Conservation (phyloP, 2,329 filamentous ascomycete species). For the Corinectria fuckeliana region DNA sequence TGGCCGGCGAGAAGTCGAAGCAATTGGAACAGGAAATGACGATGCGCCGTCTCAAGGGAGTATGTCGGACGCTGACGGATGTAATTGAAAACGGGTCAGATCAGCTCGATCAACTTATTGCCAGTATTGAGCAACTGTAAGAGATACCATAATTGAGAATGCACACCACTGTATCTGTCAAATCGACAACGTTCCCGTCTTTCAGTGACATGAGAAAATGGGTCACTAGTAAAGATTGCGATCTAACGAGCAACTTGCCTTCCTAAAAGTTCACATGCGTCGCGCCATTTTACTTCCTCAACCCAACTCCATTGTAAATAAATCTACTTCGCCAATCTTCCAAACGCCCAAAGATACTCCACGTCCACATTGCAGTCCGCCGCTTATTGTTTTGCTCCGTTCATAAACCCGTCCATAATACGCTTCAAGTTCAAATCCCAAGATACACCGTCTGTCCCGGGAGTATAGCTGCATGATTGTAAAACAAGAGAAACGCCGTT, state of each 20-base stretch:
- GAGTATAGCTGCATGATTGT: not conserved
- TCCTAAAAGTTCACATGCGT: not conserved
- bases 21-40: constrained; percentile 80
- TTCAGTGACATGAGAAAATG: not conserved
- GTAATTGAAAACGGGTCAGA: constrained; percentile 48
- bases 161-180: too few relatives aligned
- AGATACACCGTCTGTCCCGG: not conserved
- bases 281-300: not conserved
- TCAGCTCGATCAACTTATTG: constrained; percentile 59
- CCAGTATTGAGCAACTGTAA: constrained; percentile 66
- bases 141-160: not conserved
- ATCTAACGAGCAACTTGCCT: not conserved
- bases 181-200: not conserved
- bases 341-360: constrained; percentile 11
- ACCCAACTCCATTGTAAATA: constrained; percentile 4
- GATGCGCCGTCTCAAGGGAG: constrained; percentile 64
- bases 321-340: constrained; percentile 7
- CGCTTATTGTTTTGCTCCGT: not conserved
- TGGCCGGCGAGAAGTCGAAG: constrained; percentile 78
- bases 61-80: constrained; percentile 50
- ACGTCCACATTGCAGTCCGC: not conserved
- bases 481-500: not conserved
- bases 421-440: not conserved
- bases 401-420: not conserved
- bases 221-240: constrained; percentile 3